A percentile compares a stretch with the other conserved stretches of the same genome.
Evolutionary conservation across 2,329 filamentous ascomycete species (phyloP).

Genomic region (Podosphaera xanthii): DNA sequence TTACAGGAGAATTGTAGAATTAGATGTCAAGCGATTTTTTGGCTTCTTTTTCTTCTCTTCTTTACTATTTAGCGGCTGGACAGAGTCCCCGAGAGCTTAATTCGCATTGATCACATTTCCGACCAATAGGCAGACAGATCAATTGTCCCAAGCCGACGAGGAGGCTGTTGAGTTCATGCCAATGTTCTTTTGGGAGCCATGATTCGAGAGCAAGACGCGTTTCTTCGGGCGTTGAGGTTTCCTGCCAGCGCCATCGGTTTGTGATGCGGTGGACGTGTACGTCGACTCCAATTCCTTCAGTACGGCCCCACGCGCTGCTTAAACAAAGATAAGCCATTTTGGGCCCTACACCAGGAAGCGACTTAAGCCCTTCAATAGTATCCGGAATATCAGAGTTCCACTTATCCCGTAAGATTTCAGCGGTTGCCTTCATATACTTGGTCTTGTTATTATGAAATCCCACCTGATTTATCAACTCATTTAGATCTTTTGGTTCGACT

Average conservation of each 20-base stretch:
- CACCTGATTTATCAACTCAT: conserved; percentile 41
- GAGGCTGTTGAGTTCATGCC: conserved; percentile 54
- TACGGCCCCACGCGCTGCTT: conserved; percentile 43
- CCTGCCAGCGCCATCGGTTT: conserved; percentile 49
- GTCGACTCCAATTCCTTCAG: conserved; percentile 34
- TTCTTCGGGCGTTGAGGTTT: conserved; percentile 43
- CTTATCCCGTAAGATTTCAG: conserved; percentile 35
- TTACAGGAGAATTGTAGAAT: too few species aligned
- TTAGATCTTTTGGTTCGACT: conserved; percentile 33
- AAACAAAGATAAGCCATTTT: conserved; percentile 57
- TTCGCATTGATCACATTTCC: conserved; percentile 64
- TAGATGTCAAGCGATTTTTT: conserved; percentile 15
- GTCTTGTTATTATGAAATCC: conserved; percentile 61
- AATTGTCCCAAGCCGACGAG: conserved; percentile 54
- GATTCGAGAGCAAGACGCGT: conserved; percentile 37
- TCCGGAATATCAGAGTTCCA: conserved; percentile 42
- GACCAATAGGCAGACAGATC: conserved; percentile 41
- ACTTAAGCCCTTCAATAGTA: conserved; percentile 38
- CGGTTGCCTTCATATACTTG: conserved; percentile 42
- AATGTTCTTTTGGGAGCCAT: conserved; percentile 46
- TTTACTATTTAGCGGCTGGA: conserved; percentile 37
- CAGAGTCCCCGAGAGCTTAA: conserved; percentile 58
- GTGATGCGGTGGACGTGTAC: conserved; percentile 57
- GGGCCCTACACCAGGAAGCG: conserved; percentile 45
- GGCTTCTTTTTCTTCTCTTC: conserved; percentile 21